These are phyloP conservation scores for Aegilops speltoides DNA, from an alignment of 176 grass and related monocot genomes.

Conservation along the genomic window DNA sequence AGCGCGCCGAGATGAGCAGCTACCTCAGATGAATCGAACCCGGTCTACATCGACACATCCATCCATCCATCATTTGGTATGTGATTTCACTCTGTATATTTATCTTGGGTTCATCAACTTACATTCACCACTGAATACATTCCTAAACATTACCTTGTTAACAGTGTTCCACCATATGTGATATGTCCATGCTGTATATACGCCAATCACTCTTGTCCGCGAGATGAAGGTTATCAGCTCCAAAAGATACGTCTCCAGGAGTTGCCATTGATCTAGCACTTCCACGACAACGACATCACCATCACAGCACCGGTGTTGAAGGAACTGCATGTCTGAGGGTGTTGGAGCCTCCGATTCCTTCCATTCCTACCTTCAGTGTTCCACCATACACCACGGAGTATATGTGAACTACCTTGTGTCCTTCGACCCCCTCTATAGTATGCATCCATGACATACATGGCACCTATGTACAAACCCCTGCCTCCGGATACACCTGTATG, in stretches of 20 bases:
- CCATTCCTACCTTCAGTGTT: too few species aligned
- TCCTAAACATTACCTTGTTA: not conserved
- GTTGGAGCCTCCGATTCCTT: too few species aligned
- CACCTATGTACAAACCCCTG: too few species aligned
- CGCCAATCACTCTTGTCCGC: too few species aligned
- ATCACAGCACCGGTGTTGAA: not conserved
- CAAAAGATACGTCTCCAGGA: not conserved
- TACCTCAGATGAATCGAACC: conserved; percentile 29
- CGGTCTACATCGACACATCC: not conserved
- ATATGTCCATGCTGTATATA: not conserved
- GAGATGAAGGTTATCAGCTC: not conserved
- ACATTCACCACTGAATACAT: not conserved
- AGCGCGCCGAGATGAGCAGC: not conserved
- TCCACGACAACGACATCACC: not conserved
- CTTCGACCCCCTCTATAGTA: not conserved
- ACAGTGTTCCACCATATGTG: not conserved
- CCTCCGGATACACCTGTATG: not conserved
- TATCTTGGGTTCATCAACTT: not conserved
- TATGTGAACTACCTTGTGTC: not conserved
- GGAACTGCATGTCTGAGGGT: too few species aligned
- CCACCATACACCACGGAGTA: not conserved
- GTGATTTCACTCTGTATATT: not conserved
- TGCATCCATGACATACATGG: not conserved
- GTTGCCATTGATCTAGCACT: not conserved
- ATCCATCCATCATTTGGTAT: not conserved